Evolutionary conservation across 108 stramenopile genomes (phyloP).

Genomic region (Nannochloropsis oceanica): DNA sequence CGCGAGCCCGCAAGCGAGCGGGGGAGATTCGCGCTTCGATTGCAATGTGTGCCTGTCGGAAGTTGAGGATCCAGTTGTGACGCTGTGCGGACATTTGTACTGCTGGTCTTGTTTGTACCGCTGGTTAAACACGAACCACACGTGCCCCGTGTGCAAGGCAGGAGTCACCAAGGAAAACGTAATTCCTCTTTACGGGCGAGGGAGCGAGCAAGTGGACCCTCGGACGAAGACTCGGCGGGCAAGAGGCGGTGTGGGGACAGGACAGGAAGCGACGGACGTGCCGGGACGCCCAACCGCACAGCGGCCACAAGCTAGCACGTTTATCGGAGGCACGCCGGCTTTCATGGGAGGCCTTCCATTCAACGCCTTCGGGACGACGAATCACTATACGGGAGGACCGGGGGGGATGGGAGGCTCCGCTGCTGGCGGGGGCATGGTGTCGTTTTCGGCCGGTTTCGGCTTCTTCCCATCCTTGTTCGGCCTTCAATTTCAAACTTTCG

Average conservation of each 20-base stretch:
- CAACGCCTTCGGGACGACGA: neutral
- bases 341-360: neutral
- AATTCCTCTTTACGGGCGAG: slow-evolving; percentile 34
- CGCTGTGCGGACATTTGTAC: slow-evolving; percentile 70
- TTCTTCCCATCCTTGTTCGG: slow-evolving; percentile 42
- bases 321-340: neutral
- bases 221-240: neutral
- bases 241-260: neutral
- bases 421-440: neutral
- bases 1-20: neutral
- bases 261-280: neutral
- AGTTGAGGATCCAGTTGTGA: slow-evolving; percentile 62
- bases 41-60: slow-evolving; percentile 74
- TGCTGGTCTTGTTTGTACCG: slow-evolving; percentile 73
- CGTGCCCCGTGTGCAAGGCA: slow-evolving; percentile 46
- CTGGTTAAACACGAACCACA: slow-evolving; percentile 39
- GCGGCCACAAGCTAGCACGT: neutral
- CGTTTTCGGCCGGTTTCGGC: slow-evolving; percentile 23
- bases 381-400: neutral
- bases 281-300: neutral
- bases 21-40: slow-evolving; percentile 23
- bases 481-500: slow-evolving; percentile 32
- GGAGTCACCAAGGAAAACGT: slow-evolving; percentile 36
- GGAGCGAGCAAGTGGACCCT: slow-evolving; percentile 12
- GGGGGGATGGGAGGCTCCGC: neutral